These are phyloP conservation scores for Ophiocordyceps camponoti-floridani DNA, from an alignment of 2,329 filamentous ascomycete species.

Conservation along the genomic window DNA sequence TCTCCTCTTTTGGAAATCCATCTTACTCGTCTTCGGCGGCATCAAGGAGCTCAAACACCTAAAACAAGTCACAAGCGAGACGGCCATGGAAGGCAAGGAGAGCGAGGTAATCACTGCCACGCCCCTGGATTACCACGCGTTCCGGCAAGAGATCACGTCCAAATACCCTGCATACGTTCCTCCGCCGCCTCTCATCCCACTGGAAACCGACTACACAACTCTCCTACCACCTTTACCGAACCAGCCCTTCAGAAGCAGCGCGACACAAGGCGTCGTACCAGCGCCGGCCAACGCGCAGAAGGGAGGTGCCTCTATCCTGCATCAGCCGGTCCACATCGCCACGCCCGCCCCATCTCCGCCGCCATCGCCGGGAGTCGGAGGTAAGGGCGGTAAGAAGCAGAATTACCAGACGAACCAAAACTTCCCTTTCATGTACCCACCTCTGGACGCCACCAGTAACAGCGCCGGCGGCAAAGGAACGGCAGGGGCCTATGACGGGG, in stretches of 20 bases:
- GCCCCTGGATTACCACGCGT: conserved; percentile 87
- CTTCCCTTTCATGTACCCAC: conserved; percentile 94
- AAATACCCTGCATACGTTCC: conserved; percentile 96
- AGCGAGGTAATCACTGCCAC: conserved; percentile 81
- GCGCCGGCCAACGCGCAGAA: conserved; percentile 33
- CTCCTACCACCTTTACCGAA: conserved; percentile 73
- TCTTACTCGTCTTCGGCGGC: conserved; percentile 73
- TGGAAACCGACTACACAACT: conserved; percentile 82
- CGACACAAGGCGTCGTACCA: conserved; percentile 43
- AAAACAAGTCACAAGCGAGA: conserved; percentile 54
- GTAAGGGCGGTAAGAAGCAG: conserved; percentile 93
- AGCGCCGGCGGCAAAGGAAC: conserved; percentile 77
- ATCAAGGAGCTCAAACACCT: conserved; percentile 52
- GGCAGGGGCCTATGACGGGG: conserved; percentile 58
- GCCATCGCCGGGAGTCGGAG: conserved; percentile 69
- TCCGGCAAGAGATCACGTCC: conserved; percentile 89
- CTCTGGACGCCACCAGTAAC: conserved; percentile 75
- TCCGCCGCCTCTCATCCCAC: conserved; percentile 61
- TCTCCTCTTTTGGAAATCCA: conserved; percentile 79
- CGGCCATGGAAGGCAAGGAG: conserved; percentile 37
- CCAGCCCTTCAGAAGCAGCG: conserved; percentile 44
- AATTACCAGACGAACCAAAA: conserved; percentile 99
- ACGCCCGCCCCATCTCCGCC: conserved; percentile 92
- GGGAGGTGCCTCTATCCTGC: conserved; percentile 62
- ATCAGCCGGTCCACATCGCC: conserved; percentile 96